Base-by-base conservation (phyloP, 2,329 filamentous ascomycete species). In the Aspergillus aculeatus region DNA sequence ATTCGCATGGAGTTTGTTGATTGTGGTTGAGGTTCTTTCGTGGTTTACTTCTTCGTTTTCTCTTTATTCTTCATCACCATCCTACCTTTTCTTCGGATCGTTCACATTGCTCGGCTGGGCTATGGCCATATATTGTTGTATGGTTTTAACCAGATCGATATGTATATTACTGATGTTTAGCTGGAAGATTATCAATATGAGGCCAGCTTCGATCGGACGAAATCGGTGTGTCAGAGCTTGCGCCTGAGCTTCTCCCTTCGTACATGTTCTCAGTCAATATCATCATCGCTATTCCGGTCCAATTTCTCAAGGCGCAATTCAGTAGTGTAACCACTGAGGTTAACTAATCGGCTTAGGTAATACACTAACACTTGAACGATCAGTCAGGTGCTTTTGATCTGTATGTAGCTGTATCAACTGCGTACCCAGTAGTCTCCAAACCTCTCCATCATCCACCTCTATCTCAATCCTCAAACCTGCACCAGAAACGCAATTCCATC, bases 121-220 rank as follows among this genome's bases (percentile, higher is more conserved):
- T 47, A 29, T 32, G 21, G 50, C n/a, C 35, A 35, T 29, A 29
- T 35, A 21, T 48, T 41, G 53, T 14, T 55, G 53, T 26, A 41
- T 24, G 23, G 23, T 14, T n/a, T 41, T 14, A 24, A 21, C 31
- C 24, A 44, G 51, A n/a, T 26, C 35, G 32, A 41, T 47, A 55
- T 55, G 53, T 55, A 55, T 47, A 55, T 55, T 55, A 55, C 31
- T 54, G 29, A 29, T 31, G 52, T 26, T 54, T 14, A 47, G 24
- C 49, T 23, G 44, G 51, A 41, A 19, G 35, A 32, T 31, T 19
- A n/a, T 56, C 47, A 29, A 41, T 44, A 26, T 44, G 50, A 38
- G 35, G 5, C 51, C 38, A 47, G 31, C 52, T 44, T 44, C 26
- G 14, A 19, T 19, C 38, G n/a, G 38, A 19, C 2, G 16, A 19